Percentiles rank a stretch among this genome's conserved stretches.
phyloP scores from a whole-genome alignment of 805 yeast species.

The Sporopachydermia lactativora region DNA sequence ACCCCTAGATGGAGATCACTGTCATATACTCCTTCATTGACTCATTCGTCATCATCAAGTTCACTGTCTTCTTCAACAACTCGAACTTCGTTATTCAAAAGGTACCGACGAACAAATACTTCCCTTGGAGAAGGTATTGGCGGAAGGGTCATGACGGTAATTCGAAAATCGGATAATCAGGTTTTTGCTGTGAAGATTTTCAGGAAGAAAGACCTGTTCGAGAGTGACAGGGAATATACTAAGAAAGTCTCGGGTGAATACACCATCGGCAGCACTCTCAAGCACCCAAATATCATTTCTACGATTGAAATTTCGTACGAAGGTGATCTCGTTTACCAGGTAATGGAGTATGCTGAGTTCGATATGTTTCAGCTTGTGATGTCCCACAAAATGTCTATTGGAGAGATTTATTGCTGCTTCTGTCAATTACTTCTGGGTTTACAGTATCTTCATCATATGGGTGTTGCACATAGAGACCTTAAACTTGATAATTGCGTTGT shows the following conservation, averaged over 20 bases:
- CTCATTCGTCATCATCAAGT: not conserved
- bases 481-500: slow-evolving; percentile 90
- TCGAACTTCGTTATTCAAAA: slow-evolving; percentile 33
- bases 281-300: slow-evolving; percentile 81
- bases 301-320: slow-evolving; percentile 88
- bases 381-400: slow-evolving; percentile 74
- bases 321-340: slow-evolving; percentile 73
- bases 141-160: slow-evolving; percentile 74
- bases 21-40: not conserved
- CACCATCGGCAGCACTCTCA: slow-evolving; percentile 82
- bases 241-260: slow-evolving; percentile 90
- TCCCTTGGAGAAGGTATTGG: slow-evolving; percentile 93
- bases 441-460: slow-evolving; percentile 69
- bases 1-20: not conserved
- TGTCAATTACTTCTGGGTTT: slow-evolving; percentile 76
- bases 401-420: slow-evolving; percentile 80
- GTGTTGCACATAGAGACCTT: slow-evolving; percentile 83
- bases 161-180: slow-evolving; percentile 47
- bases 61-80: not conserved
- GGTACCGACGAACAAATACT: slow-evolving; percentile 74
- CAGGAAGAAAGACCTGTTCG: slow-evolving; percentile 59
- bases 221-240: slow-evolving; percentile 72
- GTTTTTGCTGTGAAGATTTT: slow-evolving; percentile 90
- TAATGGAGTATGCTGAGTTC: slow-evolving; percentile 89
- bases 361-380: slow-evolving; percentile 90